phyloP scores from a whole-genome alignment of 371 early-diverging fungal genomes.

The Dinochytrium kinnereticum region DNA sequence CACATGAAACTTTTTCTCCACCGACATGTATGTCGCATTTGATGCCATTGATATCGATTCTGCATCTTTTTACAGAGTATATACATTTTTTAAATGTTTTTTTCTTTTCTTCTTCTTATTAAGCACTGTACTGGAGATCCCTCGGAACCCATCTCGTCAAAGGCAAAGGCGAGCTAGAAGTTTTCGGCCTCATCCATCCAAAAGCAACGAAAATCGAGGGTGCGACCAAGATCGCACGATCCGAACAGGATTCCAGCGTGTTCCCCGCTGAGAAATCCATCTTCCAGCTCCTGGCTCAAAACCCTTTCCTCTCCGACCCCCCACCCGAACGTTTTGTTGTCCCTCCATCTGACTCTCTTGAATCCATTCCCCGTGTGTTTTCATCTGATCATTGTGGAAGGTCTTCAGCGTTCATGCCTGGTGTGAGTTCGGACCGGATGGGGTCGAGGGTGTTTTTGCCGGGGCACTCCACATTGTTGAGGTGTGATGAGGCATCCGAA shows the following conservation, averaged over 20 bases:
- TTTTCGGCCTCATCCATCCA: background rate
- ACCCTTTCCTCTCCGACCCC: constrained; percentile 3
- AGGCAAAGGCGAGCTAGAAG: constrained; percentile 12
- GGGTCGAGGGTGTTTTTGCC: no score
- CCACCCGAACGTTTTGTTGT: background rate
- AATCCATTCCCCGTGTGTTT: no score
- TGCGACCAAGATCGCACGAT: background rate
- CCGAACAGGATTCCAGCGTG: background rate
- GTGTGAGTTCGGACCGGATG: no score
- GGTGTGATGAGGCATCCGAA: no score
- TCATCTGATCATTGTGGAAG: no score
- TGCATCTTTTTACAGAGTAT: no score
- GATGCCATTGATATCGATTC: background rate
- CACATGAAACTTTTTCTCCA: background rate
- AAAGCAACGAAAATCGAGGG: background rate
- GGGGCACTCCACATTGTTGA: no score
- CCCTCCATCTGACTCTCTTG: no score
- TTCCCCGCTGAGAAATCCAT: background rate
- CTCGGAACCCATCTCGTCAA: constrained; percentile 2
- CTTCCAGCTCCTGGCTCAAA: constrained; percentile 5
- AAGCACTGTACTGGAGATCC: background rate
- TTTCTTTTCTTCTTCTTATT: no score
- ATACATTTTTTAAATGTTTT: no score
- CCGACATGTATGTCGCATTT: background rate
- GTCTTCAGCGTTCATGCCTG: no score